Percentiles rank a stretch among this genome's conserved stretches.
phyloP scores from a whole-genome alignment of 257 asterid genomes.

The Cordia subcordata region DNA sequence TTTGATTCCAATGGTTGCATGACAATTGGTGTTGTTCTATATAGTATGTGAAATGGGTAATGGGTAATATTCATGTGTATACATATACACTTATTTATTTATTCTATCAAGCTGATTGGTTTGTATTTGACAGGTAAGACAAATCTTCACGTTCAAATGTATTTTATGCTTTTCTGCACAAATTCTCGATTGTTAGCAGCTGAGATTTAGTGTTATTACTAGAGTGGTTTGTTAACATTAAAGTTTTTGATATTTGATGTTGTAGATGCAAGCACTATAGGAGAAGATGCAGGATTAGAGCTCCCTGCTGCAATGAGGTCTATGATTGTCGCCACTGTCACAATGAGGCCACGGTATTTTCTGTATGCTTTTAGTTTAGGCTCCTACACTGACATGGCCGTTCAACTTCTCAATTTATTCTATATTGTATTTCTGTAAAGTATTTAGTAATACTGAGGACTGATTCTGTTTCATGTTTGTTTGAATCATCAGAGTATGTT shows the following conservation, averaged over 20 bases:
- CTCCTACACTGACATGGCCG: background rate
- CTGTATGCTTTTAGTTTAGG: background rate
- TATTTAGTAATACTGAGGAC: background rate
- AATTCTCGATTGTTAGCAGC: too few relatives aligned
- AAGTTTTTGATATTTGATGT: slow-evolving; percentile 1
- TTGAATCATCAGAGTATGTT: slow-evolving; percentile 46
- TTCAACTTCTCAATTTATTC: background rate
- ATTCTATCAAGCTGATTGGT: too few relatives aligned
- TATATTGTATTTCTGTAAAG: background rate
- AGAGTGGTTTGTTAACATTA: background rate
- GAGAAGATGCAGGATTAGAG: slow-evolving; percentile 46
- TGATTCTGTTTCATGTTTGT: slow-evolving; percentile 11
- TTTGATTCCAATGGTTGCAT: too few relatives aligned
- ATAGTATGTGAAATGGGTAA: too few relatives aligned
- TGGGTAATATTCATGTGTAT: too few relatives aligned
- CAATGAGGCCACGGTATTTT: slow-evolving; percentile 34
- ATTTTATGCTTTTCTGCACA: too few relatives aligned
- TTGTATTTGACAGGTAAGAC: too few relatives aligned
- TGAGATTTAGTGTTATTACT: background rate
- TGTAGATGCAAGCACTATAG: slow-evolving; percentile 44
- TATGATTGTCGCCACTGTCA: slow-evolving; percentile 46
- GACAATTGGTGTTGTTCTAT: too few relatives aligned
- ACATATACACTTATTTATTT: too few relatives aligned
- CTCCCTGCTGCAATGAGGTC: slow-evolving; percentile 46
- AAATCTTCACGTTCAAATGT: too few relatives aligned